Evolutionary conservation across 163 green algal genomes (phyloP), one percentile per base, ranked within the genome.

Genomic region (Volvox carteri): DNA sequence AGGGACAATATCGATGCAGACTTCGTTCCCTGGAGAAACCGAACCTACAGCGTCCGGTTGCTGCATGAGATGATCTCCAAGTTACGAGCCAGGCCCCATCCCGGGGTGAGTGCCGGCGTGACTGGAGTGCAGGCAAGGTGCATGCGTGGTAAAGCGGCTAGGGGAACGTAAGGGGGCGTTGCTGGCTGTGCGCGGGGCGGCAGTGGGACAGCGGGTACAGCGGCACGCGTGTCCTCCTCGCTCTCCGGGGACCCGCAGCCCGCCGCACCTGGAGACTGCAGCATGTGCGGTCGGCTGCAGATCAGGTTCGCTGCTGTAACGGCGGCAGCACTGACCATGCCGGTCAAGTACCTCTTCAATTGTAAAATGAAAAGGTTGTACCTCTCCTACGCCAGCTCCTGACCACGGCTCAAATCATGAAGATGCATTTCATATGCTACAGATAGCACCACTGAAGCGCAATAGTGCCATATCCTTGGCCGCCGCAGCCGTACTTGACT

Each of bases 1-100:
- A 74, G 62, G n/a, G 62, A 74, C 62, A 74, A 74, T 28, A 37
- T 74, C n/a, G 62, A 74, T 33, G n/a, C 28, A 4, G 62, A 74
- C 62, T 74, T 74, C 30, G 62, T 8, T 12, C 62, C 62, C 12
- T 74, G 62, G 62, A 74, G 37, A 28, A 28, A 33, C 37, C 62
- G 62, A 12, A 74, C 4, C 62, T 41, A 44, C 62, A 74, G 12
- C 30, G 3, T 74, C 12, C 62, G 62, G 23, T 18, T 41, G 23
- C 62, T 74, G 62, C n/a, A 74, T 41, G 62, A 9, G 9, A 74
- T 74, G 62, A 23, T 74, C 23, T 37, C 62, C 2, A n/a, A 74
- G 62, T 12, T 41, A 23, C 62, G 21, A 23, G 37, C 23, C 62
- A 37, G n/a, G n/a, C 62, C 23, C 62, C 1, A 41, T 74, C n/a